Base-by-base conservation (phyloP, 805 yeast species). In the Metschnikowia rubicola region DNA sequence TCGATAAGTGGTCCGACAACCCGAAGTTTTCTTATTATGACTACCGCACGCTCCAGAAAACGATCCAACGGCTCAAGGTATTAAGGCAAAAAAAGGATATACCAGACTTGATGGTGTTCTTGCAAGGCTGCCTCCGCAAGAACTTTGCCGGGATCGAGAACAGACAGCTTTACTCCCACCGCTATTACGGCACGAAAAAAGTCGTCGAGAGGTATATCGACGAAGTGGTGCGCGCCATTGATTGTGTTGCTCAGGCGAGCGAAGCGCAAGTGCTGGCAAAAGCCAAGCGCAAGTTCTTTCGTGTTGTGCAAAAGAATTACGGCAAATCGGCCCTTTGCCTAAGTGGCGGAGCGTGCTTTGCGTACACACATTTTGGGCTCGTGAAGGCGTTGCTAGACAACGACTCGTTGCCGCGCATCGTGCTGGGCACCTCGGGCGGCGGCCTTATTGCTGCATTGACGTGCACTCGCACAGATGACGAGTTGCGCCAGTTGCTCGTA, bases 381-480 rank as follows among this genome's bases (percentile, higher is more conserved):
- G 74, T 86, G 28, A 83, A 82, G 52, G 91, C 90, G 0, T 63
- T 87, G 35, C 64, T 86, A 5, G 90, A 87, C 48, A 77, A 78
- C 47, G 84, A 83, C 60, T 65, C 79, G 41, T 66, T 86, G 42
- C 95, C 95, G 1, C 71, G 73, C 4, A 83, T 86, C 33, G 70
- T 87, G 8, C 78, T 87, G 32, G 95, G 95, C 1, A 86, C 94
- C 0, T 81, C 88, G 0, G 92, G 94, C 2, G 95, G 95, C 12
- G 92, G 90, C 1, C 65, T 85, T 10, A 80, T 86, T 11, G 91
- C 94, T 0, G 87, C 90, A 0, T 62, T 86, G 35, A 79, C 85
- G 0, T 77, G 89, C 43, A 80, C 88, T 0, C 67, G 91, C 45
- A 82, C 88, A 0, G 77, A 84, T 56, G 83, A 80, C 15, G 95